phyloP scores from a whole-genome alignment of 2,329 filamentous ascomycete genomes.

The Apiospora rasikravindrae region DNA sequence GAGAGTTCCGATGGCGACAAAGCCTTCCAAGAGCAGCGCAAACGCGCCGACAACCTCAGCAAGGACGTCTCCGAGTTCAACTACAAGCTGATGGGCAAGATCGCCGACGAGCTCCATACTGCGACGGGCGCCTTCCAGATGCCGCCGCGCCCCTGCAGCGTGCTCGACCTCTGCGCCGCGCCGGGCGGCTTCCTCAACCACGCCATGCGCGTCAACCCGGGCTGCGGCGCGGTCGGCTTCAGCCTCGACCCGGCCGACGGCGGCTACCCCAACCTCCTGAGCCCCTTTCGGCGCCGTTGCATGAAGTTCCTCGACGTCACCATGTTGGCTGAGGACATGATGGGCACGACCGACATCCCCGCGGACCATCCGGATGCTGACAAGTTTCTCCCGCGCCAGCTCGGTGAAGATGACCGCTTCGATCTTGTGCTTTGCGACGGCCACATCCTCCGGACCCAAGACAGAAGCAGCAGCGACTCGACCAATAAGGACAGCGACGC shows the following conservation, averaged over 20 bases:
- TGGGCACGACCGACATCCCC: constrained; percentile 39
- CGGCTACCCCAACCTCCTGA: constrained; percentile 46
- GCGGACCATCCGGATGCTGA: constrained; percentile 37
- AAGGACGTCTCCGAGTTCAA: constrained; percentile 34
- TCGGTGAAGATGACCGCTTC: constrained; percentile 37
- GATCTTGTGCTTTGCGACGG: constrained; percentile 49
- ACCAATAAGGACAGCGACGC: constrained; percentile 24
- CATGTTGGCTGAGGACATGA: constrained; percentile 55
- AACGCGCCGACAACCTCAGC: background rate
- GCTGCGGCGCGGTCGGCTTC: constrained; percentile 42
- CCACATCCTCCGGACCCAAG: constrained; percentile 36
- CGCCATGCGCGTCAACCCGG: constrained; percentile 43
- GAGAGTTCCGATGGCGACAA: constrained; percentile 10
- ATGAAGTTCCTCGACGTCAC: constrained; percentile 51
- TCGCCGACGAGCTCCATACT: constrained; percentile 48
- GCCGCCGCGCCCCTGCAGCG: constrained; percentile 18
- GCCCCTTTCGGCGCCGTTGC: constrained; percentile 23
- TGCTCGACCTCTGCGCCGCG: constrained; percentile 62
- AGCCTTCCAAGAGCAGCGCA: constrained; percentile 8
- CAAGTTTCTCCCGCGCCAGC: constrained; percentile 37
- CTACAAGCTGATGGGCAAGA: constrained; percentile 48
- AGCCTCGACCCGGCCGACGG: constrained; percentile 46
- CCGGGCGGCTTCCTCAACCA: constrained; percentile 56
- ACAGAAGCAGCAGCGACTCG: constrained; percentile 17
- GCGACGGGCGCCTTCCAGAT: constrained; percentile 40